Evolutionary conservation across 345 rosid species (phyloP).

Genomic region (Citrus hindsii): DNA sequence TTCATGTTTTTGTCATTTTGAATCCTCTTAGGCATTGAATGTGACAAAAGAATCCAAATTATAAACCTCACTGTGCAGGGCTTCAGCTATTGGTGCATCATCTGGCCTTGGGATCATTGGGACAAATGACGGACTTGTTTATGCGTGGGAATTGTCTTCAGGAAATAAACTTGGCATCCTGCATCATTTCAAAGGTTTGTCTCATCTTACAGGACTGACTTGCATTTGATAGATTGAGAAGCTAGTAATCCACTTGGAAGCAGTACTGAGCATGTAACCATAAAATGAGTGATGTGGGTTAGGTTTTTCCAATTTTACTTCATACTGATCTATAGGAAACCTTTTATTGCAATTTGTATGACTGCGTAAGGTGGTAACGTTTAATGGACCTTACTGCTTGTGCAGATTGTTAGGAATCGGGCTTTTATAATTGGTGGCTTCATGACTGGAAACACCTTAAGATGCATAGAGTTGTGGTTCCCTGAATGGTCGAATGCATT

Average conservation of each 20-base stretch:
- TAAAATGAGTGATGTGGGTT: neutral
- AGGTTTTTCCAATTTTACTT: neutral
- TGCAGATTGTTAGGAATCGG: neutral
- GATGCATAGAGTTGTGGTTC: neutral
- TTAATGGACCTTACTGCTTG: neutral
- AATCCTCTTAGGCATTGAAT: neutral
- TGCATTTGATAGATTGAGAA: slow-evolving; percentile 2
- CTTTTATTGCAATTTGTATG: neutral
- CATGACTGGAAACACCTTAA: neutral
- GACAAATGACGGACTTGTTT: slow-evolving; percentile 67
- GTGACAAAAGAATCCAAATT: neutral
- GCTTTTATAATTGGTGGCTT: neutral
- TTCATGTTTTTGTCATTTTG: neutral
- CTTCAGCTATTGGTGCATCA: slow-evolving; percentile 42
- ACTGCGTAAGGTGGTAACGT: neutral
- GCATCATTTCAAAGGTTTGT: slow-evolving; percentile 73
- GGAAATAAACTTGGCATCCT: slow-evolving; percentile 60
- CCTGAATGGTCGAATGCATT: neutral
- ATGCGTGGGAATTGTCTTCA: slow-evolving; percentile 64
- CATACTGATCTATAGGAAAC: neutral
- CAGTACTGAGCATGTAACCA: neutral
- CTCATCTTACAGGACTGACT: neutral
- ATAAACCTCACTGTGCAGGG: slow-evolving; percentile 42
- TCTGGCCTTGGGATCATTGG: slow-evolving; percentile 70
- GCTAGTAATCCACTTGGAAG: neutral